A percentile compares a stretch with the other conserved stretches of the same genome.
These are phyloP conservation scores for Saccharomyces mikatae DNA, from an alignment of 805 yeast species.

Conservation along the genomic window DNA sequence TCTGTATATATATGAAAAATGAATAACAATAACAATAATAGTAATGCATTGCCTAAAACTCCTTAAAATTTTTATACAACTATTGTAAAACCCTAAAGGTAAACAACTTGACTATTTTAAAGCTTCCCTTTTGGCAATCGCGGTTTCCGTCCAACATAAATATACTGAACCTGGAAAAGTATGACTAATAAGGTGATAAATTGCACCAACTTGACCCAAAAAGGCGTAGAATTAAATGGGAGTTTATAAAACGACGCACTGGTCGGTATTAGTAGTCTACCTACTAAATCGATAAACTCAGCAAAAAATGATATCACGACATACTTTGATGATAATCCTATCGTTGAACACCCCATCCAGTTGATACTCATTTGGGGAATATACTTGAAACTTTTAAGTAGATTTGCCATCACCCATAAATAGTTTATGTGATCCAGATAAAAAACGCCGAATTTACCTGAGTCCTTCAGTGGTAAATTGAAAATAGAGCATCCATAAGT, in stretches of 20 bases:
- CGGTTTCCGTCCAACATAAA: slow-evolving; percentile 17
- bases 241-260: slow-evolving; percentile 9
- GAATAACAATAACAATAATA: neutral
- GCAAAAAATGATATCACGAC: slow-evolving; percentile 6
- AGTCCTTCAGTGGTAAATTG: slow-evolving; percentile 12
- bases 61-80: neutral
- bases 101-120: neutral
- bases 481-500: slow-evolving; percentile 16
- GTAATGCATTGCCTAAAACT: neutral
- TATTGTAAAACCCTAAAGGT: neutral
- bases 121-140: slow-evolving; percentile 13
- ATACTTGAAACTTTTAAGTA: slow-evolving; percentile 21
- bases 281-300: slow-evolving; percentile 3
- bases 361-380: slow-evolving; percentile 38
- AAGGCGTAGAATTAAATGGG: slow-evolving; percentile 22
- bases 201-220: slow-evolving; percentile 12
- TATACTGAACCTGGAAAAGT: slow-evolving; percentile 22
- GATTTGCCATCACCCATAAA: slow-evolving; percentile 33
- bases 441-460: slow-evolving; percentile 30
- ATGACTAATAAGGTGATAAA: slow-evolving; percentile 11
- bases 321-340: slow-evolving; percentile 25
- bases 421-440: slow-evolving; percentile 36
- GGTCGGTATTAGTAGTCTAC: neutral
- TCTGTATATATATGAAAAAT: slow-evolving; percentile 14
- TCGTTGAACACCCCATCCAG: slow-evolving; percentile 31